phyloP scores from a whole-genome alignment of 2,329 filamentous ascomycete species.

The Colletotrichum magnum region DNA sequence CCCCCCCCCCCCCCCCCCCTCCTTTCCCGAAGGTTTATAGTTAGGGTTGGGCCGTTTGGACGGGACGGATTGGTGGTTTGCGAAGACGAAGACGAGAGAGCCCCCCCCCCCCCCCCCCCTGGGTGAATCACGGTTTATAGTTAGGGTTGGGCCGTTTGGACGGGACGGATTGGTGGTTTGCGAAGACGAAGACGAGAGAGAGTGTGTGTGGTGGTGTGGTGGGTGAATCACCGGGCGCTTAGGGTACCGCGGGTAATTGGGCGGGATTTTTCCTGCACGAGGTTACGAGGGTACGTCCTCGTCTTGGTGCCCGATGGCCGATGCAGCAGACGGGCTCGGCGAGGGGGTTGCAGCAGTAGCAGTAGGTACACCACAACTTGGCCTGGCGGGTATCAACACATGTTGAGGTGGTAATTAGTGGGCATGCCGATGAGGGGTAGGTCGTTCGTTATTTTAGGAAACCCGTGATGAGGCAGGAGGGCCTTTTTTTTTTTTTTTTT shows the following conservation, averaged over 20 bases:
- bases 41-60: neutral
- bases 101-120: too few species aligned
- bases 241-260: conserved; percentile 34
- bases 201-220: neutral
- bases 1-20: too few species aligned
- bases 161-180: neutral
- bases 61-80: neutral
- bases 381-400: conserved; percentile 26
- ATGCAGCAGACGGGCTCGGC: conserved; percentile 5
- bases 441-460: conserved; percentile 10
- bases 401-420: conserved; percentile 11
- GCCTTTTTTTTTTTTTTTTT: neutral
- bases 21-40: too few species aligned
- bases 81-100: too few species aligned
- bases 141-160: neutral
- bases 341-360: neutral
- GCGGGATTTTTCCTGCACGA: neutral
- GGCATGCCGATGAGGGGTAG: conserved; percentile 10
- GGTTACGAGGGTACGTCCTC: neutral
- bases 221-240: conserved; percentile 16
- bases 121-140: too few species aligned
- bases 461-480: neutral
- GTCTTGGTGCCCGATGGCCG: conserved; percentile 30
- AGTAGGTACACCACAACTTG: neutral
- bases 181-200: neutral